Conservation (phyloP, 2,329 filamentous ascomycete genomes). For the Ophiostoma pallidulum region DNA sequence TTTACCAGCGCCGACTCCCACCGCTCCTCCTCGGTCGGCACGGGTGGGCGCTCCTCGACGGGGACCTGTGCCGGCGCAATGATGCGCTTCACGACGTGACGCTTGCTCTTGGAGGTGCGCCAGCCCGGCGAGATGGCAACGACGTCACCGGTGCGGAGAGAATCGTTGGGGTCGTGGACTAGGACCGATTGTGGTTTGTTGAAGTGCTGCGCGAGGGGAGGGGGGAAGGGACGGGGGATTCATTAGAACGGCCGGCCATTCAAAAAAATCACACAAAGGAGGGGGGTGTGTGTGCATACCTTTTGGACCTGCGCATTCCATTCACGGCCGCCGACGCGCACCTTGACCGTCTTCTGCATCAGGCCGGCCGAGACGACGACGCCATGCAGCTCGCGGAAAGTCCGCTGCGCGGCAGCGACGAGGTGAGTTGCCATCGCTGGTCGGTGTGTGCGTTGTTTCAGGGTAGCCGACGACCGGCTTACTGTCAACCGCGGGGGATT, state of each 20-base stretch:
- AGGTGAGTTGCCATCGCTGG: constrained; percentile 28
- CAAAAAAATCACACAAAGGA: no score
- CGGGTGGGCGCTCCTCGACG: constrained; percentile 53
- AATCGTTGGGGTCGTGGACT: constrained; percentile 69
- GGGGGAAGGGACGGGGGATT: not conserved
- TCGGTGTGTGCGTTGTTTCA: not conserved
- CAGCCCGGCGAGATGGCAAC: constrained; percentile 59
- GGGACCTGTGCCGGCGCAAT: constrained; percentile 58
- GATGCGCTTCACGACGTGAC: constrained; percentile 66
- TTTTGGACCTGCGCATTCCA: constrained; percentile 69
- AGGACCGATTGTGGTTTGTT: constrained; percentile 55
- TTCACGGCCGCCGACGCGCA: constrained; percentile 58
- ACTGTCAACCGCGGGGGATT: no score
- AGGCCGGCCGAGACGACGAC: constrained; percentile 69
- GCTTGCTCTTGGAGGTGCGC: constrained; percentile 56
- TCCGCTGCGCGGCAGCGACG: constrained; percentile 30
- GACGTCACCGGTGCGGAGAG: constrained; percentile 64
- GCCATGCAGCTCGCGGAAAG: constrained; percentile 47
- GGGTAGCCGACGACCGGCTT: no score
- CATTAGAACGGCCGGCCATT: no score
- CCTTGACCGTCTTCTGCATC: constrained; percentile 72
- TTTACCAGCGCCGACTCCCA: constrained; percentile 44
- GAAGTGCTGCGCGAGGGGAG: constrained; percentile 43
- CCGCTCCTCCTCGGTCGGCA: constrained; percentile 56
- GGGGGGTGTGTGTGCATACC: constrained; percentile 32